These are phyloP conservation scores for Candida loeiensis DNA, from an alignment of 805 yeast species.

Conservation along the genomic window DNA sequence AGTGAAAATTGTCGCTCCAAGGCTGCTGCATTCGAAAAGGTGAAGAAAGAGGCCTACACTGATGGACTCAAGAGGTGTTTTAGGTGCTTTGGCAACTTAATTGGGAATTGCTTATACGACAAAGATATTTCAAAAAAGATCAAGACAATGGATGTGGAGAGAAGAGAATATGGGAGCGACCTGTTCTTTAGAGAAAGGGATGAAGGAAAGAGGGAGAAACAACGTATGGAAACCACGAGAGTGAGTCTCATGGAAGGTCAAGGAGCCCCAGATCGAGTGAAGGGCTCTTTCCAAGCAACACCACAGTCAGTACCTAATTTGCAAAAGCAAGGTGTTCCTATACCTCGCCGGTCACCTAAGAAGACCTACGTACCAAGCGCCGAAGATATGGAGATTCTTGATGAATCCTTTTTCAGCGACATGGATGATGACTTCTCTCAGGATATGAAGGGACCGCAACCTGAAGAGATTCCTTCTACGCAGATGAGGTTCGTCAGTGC, in stretches of 20 bases:
- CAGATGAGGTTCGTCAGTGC: conserved; percentile 55
- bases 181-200: conserved; percentile 38
- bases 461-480: conserved; percentile 9
- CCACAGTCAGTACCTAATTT: neutral
- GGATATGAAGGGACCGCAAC: conserved; percentile 3
- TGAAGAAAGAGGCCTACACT: conserved; percentile 81
- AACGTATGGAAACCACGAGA: conserved; percentile 11
- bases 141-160: conserved; percentile 32
- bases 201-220: conserved; percentile 26
- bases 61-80: conserved; percentile 79
- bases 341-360: conserved; percentile 5
- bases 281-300: neutral
- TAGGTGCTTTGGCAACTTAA: conserved; percentile 72
- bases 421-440: conserved; percentile 14
- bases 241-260: conserved; percentile 11
- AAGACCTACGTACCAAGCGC: conserved; percentile 12
- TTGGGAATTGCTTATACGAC: conserved; percentile 84
- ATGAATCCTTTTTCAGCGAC: conserved; percentile 43
- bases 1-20: conserved; percentile 67
- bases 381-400: conserved; percentile 29
- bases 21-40: conserved; percentile 73
- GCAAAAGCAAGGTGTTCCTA: neutral
- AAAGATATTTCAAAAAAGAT: conserved; percentile 47
- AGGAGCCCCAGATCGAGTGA: neutral
- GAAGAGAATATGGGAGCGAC: conserved; percentile 24